Evolutionary conservation across 2,329 filamentous ascomycete genomes (phyloP).

Genomic region (Alternaria longipes): DNA sequence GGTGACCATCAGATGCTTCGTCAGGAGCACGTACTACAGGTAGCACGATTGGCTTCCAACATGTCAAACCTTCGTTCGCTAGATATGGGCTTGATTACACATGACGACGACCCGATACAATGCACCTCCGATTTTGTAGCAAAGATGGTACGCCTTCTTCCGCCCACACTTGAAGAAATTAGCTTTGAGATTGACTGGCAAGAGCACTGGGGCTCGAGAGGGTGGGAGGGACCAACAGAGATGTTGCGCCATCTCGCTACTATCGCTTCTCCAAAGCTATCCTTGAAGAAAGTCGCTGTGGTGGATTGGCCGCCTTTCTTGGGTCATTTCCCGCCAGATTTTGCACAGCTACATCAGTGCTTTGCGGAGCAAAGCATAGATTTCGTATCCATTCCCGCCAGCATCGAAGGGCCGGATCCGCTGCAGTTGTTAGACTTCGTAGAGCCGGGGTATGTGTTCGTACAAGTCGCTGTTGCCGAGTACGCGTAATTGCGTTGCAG

Average conservation of each 20-base stretch:
- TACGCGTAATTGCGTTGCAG: neutral
- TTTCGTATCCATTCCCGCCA: slow-evolving; percentile 12
- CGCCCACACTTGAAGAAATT: slow-evolving; percentile 11
- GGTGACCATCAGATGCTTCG: slow-evolving; percentile 9
- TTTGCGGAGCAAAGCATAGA: slow-evolving; percentile 7
- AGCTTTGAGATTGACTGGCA: slow-evolving; percentile 17
- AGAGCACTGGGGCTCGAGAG: slow-evolving; percentile 15
- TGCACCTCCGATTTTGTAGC: slow-evolving; percentile 6
- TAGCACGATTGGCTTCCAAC: slow-evolving; percentile 9
- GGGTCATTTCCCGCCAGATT: slow-evolving; percentile 11
- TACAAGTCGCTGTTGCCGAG: slow-evolving; percentile 6
- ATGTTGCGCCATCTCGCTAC: slow-evolving; percentile 9
- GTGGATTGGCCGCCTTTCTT: slow-evolving; percentile 15
- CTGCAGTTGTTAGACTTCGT: slow-evolving; percentile 11
- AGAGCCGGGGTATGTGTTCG: slow-evolving; percentile 16
- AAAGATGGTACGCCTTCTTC: slow-evolving; percentile 4
- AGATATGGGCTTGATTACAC: slow-evolving; percentile 14
- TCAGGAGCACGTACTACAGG: slow-evolving; percentile 10
- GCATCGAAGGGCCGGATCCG: slow-evolving; percentile 7
- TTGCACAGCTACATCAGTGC: slow-evolving; percentile 7
- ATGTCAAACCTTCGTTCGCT: slow-evolving; percentile 11
- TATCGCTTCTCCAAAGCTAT: slow-evolving; percentile 4
- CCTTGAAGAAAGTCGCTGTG: slow-evolving; percentile 8
- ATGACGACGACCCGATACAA: slow-evolving; percentile 9
- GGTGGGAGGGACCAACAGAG: slow-evolving; percentile 16